phyloP scores from a whole-genome alignment of 768 basidiomycete species.

The Lactifluus hygrophoroides region DNA sequence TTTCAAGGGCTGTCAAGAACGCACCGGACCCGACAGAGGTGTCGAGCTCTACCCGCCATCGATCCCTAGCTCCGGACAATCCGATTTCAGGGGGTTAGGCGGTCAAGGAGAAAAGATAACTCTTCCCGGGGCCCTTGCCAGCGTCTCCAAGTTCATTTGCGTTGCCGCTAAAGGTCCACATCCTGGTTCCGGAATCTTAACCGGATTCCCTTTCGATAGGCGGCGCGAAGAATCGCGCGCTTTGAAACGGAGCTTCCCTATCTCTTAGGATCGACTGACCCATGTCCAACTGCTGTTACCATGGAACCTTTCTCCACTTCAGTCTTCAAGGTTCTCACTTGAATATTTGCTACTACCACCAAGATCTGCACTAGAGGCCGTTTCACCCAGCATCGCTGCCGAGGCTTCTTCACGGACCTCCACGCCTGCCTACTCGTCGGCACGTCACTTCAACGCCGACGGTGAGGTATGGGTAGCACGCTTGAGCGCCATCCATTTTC shows the following conservation, averaged over 20 bases:
- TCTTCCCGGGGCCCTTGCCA: constrained; percentile 68
- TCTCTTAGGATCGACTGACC: constrained; percentile 77
- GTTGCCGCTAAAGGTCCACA: constrained; percentile 60
- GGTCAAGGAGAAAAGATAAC: constrained; percentile 75
- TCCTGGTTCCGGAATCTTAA: constrained; percentile 73
- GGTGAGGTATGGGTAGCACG: constrained; percentile 79
- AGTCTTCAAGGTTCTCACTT: constrained; percentile 81
- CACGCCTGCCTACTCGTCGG: constrained; percentile 72
- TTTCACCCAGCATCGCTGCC: constrained; percentile 66
- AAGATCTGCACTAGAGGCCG: constrained; percentile 81
- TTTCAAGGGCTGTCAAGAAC: constrained; percentile 73
- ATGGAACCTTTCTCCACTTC: constrained; percentile 86
- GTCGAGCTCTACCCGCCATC: constrained; percentile 64
- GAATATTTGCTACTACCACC: constrained; percentile 87
- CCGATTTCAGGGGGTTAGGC: constrained; percentile 64
- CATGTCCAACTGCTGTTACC: constrained; percentile 83
- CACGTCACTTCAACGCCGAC: constrained; percentile 62
- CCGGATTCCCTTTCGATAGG: constrained; percentile 66
- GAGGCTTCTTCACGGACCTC: constrained; percentile 73
- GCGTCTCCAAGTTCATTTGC: constrained; percentile 53
- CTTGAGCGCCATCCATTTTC: constrained; percentile 89
- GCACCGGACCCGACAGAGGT: constrained; percentile 65
- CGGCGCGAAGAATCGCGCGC: constrained; percentile 54
- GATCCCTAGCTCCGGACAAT: constrained; percentile 68
- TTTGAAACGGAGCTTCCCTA: constrained; percentile 70